Evolutionary conservation across 139 green algal genomes (phyloP).

Genomic region (Medakamo hakoo): DNA sequence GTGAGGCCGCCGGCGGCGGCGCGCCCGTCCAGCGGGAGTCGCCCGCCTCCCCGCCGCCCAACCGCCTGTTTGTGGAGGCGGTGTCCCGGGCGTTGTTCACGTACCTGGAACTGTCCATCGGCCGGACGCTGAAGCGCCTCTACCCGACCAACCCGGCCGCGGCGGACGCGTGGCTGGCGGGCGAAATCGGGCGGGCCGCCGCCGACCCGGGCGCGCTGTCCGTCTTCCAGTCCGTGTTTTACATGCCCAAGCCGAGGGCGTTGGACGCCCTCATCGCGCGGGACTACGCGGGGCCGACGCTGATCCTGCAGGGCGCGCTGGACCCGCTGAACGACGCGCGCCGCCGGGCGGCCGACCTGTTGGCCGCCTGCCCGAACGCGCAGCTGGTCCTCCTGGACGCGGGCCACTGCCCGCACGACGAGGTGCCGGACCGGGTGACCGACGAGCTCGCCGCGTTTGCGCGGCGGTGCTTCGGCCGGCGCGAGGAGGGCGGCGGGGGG

Average conservation of each 20-base stretch:
- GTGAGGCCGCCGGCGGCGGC: neutral
- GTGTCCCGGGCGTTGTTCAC: slow-evolving; percentile 20
- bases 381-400: slow-evolving; percentile 23
- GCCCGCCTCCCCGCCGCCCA: neutral
- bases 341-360: slow-evolving; percentile 31
- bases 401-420: slow-evolving; percentile 76
- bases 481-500: neutral
- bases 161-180: slow-evolving; percentile 62
- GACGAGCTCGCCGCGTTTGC: slow-evolving; percentile 27
- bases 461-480: neutral
- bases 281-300: slow-evolving; percentile 38
- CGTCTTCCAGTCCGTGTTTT: slow-evolving; percentile 66
- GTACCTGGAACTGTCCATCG: slow-evolving; percentile 42
- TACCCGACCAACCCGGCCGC: slow-evolving; percentile 50
- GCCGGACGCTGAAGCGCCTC: slow-evolving; percentile 34
- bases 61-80: slow-evolving; percentile 15
- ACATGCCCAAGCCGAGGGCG: slow-evolving; percentile 60
- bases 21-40: neutral
- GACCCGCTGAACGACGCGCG: slow-evolving; percentile 75
- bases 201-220: slow-evolving; percentile 38
- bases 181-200: slow-evolving; percentile 56
- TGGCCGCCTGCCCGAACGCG: slow-evolving; percentile 18
- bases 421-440: slow-evolving; percentile 55
- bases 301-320: slow-evolving; percentile 47
- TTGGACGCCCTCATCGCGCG: slow-evolving; percentile 65